A percentile compares a stretch with the other conserved stretches of the same genome.
Conservation (phyloP, 192 early-diverging fungal species). For the Spinellus fusiger region DNA sequence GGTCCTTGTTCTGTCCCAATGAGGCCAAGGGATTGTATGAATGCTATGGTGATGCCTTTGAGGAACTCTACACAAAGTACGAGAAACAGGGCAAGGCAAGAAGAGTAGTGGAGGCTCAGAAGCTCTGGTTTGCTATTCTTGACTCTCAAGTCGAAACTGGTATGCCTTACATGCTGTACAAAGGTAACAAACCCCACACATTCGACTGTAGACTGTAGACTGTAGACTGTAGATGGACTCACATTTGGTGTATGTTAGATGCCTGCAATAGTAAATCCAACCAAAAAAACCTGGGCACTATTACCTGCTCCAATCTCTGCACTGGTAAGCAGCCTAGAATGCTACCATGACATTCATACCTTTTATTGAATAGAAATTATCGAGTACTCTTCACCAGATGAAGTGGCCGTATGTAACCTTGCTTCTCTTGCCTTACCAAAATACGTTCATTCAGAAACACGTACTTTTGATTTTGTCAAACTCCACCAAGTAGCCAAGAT, state of each 20-base stretch:
- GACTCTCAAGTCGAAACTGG: conserved; percentile 97
- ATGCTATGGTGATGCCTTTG: conserved; percentile 86
- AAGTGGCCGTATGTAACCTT: conserved; percentile 96
- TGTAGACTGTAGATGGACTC: neutral
- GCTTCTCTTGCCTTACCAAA: conserved; percentile 88
- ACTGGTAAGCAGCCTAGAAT: conserved; percentile 37
- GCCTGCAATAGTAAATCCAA: conserved; percentile 97
- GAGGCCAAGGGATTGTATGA: conserved; percentile 84
- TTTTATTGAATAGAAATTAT: conserved; percentile 51
- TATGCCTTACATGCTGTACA: conserved; percentile 97
- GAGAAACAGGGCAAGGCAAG: conserved; percentile 76
- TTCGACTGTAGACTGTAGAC: too few relatives aligned
- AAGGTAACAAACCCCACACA: conserved; percentile 38
- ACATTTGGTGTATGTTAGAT: conserved; percentile 41
- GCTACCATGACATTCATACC: neutral
- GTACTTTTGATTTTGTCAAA: conserved; percentile 75
- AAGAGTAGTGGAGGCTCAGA: conserved; percentile 82
- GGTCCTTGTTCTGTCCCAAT: conserved; percentile 92
- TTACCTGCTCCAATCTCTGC: conserved; percentile 95
- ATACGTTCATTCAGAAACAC: conserved; percentile 63
- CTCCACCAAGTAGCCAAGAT: conserved; percentile 84
- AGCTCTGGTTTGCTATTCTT: conserved; percentile 94
- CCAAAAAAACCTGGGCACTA: conserved; percentile 96
- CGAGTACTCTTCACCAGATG: conserved; percentile 90
- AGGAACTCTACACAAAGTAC: conserved; percentile 78